Evolutionary conservation across 1,284 basidiomycete genomes (phyloP).

Genomic region (Anthracocystis walkeri): DNA sequence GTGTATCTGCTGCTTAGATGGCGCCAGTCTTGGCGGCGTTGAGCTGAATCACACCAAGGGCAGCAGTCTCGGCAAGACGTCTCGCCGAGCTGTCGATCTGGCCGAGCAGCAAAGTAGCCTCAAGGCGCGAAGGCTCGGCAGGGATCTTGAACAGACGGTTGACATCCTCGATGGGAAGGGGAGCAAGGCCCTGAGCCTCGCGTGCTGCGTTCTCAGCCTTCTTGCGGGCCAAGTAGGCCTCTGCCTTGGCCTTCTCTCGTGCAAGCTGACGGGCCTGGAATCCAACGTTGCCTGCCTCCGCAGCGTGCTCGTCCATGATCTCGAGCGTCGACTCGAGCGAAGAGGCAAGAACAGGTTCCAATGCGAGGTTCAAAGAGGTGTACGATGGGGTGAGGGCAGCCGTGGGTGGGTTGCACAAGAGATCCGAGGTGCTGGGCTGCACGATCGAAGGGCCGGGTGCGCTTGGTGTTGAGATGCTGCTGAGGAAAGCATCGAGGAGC

Average conservation of each 20-base stretch:
- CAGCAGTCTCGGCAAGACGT: conserved; percentile 69
- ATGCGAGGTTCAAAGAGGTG: conserved; percentile 65
- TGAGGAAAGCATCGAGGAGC: conserved; percentile 85
- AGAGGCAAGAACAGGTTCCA: conserved; percentile 67
- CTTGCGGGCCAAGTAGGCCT: conserved; percentile 72
- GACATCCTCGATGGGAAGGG: conserved; percentile 74
- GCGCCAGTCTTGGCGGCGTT: conserved; percentile 65
- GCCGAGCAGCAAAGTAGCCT: conserved; percentile 77
- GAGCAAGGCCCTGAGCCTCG: conserved; percentile 84
- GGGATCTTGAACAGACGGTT: conserved; percentile 80
- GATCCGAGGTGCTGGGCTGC: conserved; percentile 53
- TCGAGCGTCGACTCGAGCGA: conserved; percentile 67
- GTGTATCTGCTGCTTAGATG: conserved; percentile 21
- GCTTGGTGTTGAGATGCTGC: conserved; percentile 75
- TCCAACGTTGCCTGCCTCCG: conserved; percentile 79
- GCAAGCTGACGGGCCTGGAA: conserved; percentile 92
- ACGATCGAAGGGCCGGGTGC: conserved; percentile 67
- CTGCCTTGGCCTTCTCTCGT: conserved; percentile 85
- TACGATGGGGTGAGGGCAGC: conserved; percentile 59
- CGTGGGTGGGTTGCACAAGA: conserved; percentile 60
- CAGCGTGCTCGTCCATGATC: conserved; percentile 64
- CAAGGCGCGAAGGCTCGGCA: conserved; percentile 87
- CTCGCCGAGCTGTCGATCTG: conserved; percentile 70
- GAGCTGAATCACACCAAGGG: conserved; percentile 72
- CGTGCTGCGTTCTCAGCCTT: conserved; percentile 89